Base-by-base conservation (phyloP, 2,329 filamentous ascomycete genomes). In the Trichoderma oligosporum region DNA sequence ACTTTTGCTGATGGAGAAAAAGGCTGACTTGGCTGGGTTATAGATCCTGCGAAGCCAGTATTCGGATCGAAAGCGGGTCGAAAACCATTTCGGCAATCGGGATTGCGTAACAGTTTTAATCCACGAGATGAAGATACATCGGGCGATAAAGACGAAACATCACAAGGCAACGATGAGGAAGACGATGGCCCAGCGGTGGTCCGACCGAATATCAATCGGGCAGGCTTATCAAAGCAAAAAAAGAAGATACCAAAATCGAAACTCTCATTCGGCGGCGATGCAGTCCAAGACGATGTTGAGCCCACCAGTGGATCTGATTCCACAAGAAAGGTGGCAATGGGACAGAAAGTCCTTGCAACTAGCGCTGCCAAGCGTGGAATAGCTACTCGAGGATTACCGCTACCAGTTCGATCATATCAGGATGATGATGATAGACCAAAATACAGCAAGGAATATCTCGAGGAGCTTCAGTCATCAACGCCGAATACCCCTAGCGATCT, bases 391-490 rank as follows among this genome's bases (percentile, higher is more conserved):
- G 65, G 74, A 60, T 71, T 89, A 0, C 83, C 83, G 0, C 70
- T 83, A 56, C 78, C 84, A 7, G 78, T 82, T 1, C 11, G 56
- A 39, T 39, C 46, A 35, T 75, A 78, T 5, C 80, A 84, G 12
- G 74, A 73, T 9, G 85, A 89, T 12, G 84, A 87, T 14, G 86
- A 86, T 51, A 78, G 87, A 35, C 91, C 91, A 0, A 87, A 77
- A 58, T 97, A 99, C 70, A 95, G 82, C 75, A 89, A 88, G 66
- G 90, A 95, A 64, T 90, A 93, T 63, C 78, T 99, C 18, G 85
- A 89, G 31, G 90, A 96, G 69, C 79, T 99, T 12, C 89, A 91
- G 61, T 88, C 85, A 59, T 91, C 89, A 11, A 97, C 92, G 0
- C 91, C 91, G 0, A 89, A 86, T 22, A 92, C 89, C 0, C 92